These are phyloP conservation scores for Sclerotinia glacialis DNA, from an alignment of 2,329 filamentous ascomycete species.

Conservation along the genomic window DNA sequence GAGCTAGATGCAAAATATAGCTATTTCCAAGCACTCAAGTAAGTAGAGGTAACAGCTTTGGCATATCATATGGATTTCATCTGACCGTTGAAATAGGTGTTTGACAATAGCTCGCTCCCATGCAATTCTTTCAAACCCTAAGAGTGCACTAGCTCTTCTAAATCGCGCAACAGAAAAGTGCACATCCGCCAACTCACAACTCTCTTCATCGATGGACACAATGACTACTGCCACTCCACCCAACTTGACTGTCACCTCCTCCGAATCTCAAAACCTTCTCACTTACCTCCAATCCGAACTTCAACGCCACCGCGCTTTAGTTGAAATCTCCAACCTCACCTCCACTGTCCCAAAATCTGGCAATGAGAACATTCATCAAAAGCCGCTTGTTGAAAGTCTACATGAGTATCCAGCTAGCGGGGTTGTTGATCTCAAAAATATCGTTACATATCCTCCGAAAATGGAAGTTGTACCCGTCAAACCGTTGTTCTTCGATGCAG, in stretches of 20 bases:
- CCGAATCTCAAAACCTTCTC: constrained; percentile 58
- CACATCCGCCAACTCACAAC: constrained; percentile 48
- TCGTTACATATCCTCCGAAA: constrained; percentile 85
- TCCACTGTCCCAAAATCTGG: constrained; percentile 39
- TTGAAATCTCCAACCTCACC: constrained; percentile 70
- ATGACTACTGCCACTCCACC: constrained; percentile 49
- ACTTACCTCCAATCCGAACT: constrained; percentile 67
- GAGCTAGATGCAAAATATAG: constrained; percentile 75
- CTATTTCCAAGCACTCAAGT: constrained; percentile 91
- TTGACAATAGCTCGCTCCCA: constrained; percentile 85
- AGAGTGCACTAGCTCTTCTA: constrained; percentile 82
- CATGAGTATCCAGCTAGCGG: constrained; percentile 67
- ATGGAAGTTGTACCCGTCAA: constrained; percentile 84
- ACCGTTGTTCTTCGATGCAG: constrained; percentile 91
- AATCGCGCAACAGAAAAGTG: constrained; percentile 66
- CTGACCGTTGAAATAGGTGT: constrained; percentile 51
- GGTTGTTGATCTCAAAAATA: constrained; percentile 66
- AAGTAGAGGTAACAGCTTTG: constrained; percentile 38
- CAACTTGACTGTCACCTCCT: constrained; percentile 63
- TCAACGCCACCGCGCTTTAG: constrained; percentile 78
- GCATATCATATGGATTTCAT: constrained; percentile 7
- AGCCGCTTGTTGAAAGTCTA: constrained; percentile 72
- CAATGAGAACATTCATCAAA: constrained; percentile 32
- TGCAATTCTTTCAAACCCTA: constrained; percentile 65
- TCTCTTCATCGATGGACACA: constrained; percentile 43